These are phyloP conservation scores for Miscanthus sacchariflorus DNA, from an alignment of 202 grass and related monocot genomes.

Conservation along the genomic window DNA sequence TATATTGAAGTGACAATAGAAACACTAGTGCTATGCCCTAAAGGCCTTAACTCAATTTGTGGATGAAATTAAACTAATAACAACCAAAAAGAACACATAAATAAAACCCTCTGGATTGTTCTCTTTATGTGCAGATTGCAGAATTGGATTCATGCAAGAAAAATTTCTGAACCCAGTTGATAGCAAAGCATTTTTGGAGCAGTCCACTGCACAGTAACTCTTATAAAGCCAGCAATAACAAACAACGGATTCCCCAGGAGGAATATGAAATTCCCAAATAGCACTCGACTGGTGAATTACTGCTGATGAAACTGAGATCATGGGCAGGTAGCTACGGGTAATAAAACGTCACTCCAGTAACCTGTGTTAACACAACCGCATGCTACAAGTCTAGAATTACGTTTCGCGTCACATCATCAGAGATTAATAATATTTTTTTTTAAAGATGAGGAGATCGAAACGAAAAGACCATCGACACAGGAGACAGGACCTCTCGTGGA, in stretches of 20 bases:
- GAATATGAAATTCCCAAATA: background rate
- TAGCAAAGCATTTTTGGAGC: background rate
- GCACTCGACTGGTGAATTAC: background rate
- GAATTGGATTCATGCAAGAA: background rate
- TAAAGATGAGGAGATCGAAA: background rate
- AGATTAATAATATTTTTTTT: background rate
- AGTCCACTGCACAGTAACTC: background rate
- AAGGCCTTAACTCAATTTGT: background rate
- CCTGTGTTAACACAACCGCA: background rate
- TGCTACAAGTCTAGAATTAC: background rate
- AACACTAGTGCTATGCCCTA: background rate
- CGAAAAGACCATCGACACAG: background rate
- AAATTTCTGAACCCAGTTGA: background rate
- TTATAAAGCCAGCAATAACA: background rate
- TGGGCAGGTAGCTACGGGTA: background rate
- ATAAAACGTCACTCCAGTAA: background rate
- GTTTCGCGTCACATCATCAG: background rate
- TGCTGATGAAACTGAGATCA: background rate
- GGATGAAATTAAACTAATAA: too few species aligned
- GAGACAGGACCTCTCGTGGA: conserved; percentile 66
- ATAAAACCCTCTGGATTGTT: background rate
- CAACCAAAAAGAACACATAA: background rate
- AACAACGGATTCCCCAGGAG: background rate
- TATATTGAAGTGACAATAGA: background rate
- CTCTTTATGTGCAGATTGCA: background rate